A percentile compares a stretch with the other conserved stretches of the same genome.
Evolutionary conservation across 2,329 filamentous ascomycete species (phyloP).

Genomic region (Teratosphaeria epicoccoides): DNA sequence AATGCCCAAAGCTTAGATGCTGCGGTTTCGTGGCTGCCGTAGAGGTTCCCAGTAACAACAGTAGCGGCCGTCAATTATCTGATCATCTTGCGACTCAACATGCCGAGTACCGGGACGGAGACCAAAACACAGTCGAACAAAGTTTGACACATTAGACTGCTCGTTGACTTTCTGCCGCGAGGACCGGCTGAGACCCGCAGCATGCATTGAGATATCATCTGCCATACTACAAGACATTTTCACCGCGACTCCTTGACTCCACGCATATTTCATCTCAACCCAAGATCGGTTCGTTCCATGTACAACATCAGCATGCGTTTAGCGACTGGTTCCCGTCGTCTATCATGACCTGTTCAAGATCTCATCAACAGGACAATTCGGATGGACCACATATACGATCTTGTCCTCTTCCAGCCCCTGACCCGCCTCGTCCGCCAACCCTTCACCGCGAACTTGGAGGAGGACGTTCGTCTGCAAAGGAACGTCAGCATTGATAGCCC

Average conservation of each 20-base stretch:
- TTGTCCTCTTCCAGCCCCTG: conserved; percentile 41
- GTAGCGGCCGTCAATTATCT: too few relatives aligned
- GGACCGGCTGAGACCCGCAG: background rate
- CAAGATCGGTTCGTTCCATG: background rate
- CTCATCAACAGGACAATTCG: conserved; percentile 76
- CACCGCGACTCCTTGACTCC: background rate
- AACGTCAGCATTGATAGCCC: background rate
- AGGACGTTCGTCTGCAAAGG: conserved; percentile 46
- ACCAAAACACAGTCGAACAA: too few relatives aligned
- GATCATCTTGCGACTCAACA: too few relatives aligned
- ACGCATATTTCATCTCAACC: background rate
- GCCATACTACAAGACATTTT: background rate
- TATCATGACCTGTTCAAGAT: conserved; percentile 8
- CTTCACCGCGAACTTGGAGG: conserved; percentile 63
- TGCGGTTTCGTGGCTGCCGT: too few relatives aligned
- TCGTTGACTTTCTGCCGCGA: too few relatives aligned
- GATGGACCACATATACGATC: conserved; percentile 76
- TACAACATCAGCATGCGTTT: background rate
- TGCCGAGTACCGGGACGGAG: too few relatives aligned
- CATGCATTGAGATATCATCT: background rate
- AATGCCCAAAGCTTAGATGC: too few relatives aligned
- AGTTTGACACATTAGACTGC: too few relatives aligned
- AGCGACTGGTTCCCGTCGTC: background rate
- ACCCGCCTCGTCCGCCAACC: conserved; percentile 69
- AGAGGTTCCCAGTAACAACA: too few relatives aligned